phyloP scores from a whole-genome alignment of 768 basidiomycete genomes.

The Boletus fagicola region DNA sequence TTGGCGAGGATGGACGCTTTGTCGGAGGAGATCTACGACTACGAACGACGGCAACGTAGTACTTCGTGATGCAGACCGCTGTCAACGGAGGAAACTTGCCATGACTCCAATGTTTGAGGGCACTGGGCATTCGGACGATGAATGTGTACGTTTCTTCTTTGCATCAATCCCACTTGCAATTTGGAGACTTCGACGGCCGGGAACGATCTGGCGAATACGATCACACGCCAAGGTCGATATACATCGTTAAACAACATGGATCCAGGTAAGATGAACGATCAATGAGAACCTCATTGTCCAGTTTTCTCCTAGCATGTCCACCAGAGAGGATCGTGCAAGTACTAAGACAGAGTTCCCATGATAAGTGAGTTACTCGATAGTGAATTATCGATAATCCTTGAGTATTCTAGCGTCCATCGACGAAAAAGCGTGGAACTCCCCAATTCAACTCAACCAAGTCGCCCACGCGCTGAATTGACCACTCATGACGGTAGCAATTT shows the following conservation, averaged over 20 bases:
- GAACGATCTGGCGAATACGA: neutral
- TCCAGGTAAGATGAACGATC: neutral
- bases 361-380: neutral
- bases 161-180: conserved; percentile 11
- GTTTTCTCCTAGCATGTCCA: neutral
- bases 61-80: neutral
- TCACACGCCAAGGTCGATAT: neutral
- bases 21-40: neutral
- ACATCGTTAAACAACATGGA: neutral
- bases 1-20: conserved; percentile 6
- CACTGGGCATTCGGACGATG: neutral
- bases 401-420: neutral
- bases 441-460: conserved; percentile 46
- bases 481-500: conserved; percentile 47
- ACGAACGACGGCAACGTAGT: neutral
- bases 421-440: neutral
- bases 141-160: conserved; percentile 10
- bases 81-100: neutral
- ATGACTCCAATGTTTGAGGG: neutral
- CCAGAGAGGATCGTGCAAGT: neutral
- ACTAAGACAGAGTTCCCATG: neutral
- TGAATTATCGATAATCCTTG: neutral
- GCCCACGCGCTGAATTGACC: conserved; percentile 46
- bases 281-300: neutral
- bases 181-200: neutral